Evolutionary conservation across 306 rosid species (phyloP), one percentile per base, ranked within the genome.

Genomic region (Casuarina equisetifolia): DNA sequence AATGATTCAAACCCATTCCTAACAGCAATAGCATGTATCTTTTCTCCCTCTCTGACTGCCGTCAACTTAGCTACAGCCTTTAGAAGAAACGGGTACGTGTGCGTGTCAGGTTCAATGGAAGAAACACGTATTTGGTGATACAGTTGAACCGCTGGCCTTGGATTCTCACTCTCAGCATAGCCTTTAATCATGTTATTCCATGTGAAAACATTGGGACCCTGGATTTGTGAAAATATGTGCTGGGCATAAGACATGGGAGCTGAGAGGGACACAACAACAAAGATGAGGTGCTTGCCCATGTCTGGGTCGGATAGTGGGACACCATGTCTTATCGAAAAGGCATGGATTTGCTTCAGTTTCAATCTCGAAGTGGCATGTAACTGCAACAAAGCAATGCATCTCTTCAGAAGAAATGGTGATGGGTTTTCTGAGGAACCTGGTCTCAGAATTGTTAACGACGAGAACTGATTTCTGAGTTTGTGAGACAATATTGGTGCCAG

Each of bases 171-270:
- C 46, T 81, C 86, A 45, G 91, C 89, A 11, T 78, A 88, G 50
- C 91, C 91, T 59, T 83, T 76, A 62, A 85, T 88, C 87, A 88
- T 85, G 70, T 89, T 83, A 62, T 88, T 88, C 91, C 91, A 83
- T 11, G 91, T 79, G 46, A 88, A 88, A 0, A 85, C 77, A 5
- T 88, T 88, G 50, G 89, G 89, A 69, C 62, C 61, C 40, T 50
- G 74, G 4, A 85, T 25, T 71, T 70, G 9, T 15, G 73, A 12
- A 54, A 88, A 88, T 4, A 85, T 74, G 25, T 71, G 53, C 66
- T 62, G 9, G 63, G 91, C 89, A 52, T 88, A 85, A 42, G 89
- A 83, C 91, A 88, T 85, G 40, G 89, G 84, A 55, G 76, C 84
- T 52, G 89, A 88, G 39, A 88, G 87, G 8, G 91, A 78, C 35